Conservation (phyloP, 331 rosid genomes). For the Quercus tomentella region DNA sequence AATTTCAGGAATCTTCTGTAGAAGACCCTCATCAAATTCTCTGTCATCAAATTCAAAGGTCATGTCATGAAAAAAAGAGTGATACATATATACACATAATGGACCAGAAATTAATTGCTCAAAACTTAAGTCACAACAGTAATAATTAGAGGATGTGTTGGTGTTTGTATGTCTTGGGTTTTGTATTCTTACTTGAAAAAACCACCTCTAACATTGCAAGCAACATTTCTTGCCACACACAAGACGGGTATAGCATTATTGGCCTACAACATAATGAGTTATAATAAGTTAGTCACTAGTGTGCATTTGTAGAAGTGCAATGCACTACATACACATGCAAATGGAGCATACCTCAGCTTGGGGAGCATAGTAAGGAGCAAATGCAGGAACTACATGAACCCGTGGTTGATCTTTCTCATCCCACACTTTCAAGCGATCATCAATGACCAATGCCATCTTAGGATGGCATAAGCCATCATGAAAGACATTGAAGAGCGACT, state of each 20-base stretch:
- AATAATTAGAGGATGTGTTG: neutral
- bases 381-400: slow-evolving; percentile 99
- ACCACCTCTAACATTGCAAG: slow-evolving; percentile 97
- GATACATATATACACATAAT: neutral
- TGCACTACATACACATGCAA: slow-evolving; percentile 13
- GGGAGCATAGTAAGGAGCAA: slow-evolving; percentile 98
- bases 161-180: neutral
- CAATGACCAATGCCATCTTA: slow-evolving; percentile 93
- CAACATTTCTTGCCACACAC: slow-evolving; percentile 97
- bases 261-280: slow-evolving; percentile 53
- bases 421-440: slow-evolving; percentile 99
- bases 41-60: slow-evolving; percentile 45
- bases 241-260: slow-evolving; percentile 80
- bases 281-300: slow-evolving; percentile 20
- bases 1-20: slow-evolving; percentile 74
- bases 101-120: slow-evolving; percentile 12
- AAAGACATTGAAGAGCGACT: slow-evolving; percentile 91
- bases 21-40: slow-evolving; percentile 85
- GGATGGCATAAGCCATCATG: slow-evolving; percentile 92
- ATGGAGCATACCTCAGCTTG: slow-evolving; percentile 75
- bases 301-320: neutral
- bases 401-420: slow-evolving; percentile 97
- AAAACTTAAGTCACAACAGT: slow-evolving; percentile 16
- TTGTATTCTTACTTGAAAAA: slow-evolving; percentile 77
- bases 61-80: slow-evolving; percentile 25